Conservation (phyloP, 192 early-diverging fungal genomes). For the Coemansia furcata region DNA sequence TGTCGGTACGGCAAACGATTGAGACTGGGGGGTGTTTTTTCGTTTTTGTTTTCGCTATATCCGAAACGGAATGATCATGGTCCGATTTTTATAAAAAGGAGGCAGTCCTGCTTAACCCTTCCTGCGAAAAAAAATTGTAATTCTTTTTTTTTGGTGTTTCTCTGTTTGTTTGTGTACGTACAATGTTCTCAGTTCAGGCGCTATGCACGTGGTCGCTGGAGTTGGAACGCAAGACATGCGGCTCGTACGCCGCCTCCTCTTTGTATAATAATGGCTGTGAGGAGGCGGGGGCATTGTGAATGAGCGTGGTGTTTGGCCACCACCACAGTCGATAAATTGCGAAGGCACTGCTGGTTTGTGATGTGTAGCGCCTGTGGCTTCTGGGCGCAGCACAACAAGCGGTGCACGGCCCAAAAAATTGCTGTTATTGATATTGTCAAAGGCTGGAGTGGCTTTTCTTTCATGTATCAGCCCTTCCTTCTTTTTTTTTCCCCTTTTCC, state of each 20-base stretch:
- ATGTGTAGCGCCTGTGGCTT: background rate
- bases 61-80: background rate
- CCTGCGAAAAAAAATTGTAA: background rate
- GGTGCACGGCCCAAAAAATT: background rate
- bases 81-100: background rate
- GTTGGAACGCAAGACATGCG: background rate
- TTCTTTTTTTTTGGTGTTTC: background rate
- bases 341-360: background rate
- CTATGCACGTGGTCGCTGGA: slow-evolving; percentile 4
- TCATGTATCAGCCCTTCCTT: background rate
- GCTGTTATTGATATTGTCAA: slow-evolving; percentile 1
- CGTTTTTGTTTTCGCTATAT: background rate
- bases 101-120: background rate
- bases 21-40: background rate
- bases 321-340: background rate
- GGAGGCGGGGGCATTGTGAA: slow-evolving; percentile 2
- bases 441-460: background rate
- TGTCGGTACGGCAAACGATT: background rate
- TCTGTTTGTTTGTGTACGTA: slow-evolving; percentile 8
- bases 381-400: background rate
- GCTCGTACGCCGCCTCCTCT: background rate
- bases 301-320: slow-evolving; percentile 1
- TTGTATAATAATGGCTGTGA: slow-evolving; percentile 2
- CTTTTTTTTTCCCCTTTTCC: background rate
- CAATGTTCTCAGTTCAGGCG: background rate